Evolutionary conservation across 805 yeast genomes (phyloP).

Genomic region (Scheffersomyces spartinae): DNA sequence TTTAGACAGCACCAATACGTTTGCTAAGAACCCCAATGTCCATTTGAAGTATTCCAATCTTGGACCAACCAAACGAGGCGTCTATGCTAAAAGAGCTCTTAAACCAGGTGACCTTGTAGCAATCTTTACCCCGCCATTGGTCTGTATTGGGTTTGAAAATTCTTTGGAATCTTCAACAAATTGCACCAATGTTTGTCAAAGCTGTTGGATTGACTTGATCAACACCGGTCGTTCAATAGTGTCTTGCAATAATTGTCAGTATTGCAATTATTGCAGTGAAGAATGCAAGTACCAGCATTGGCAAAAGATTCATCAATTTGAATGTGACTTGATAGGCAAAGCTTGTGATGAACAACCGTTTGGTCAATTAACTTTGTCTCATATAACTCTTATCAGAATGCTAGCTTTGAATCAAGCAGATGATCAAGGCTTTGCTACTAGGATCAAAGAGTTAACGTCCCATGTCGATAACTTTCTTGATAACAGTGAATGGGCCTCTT

Average conservation of each 20-base stretch:
- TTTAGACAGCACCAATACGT: too few species aligned
- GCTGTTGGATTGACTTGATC: conserved; percentile 2
- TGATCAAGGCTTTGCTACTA: too few species aligned
- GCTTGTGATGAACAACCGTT: background rate
- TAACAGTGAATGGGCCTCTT: background rate
- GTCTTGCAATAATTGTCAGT: conserved; percentile 3
- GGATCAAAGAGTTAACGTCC: conserved; percentile 1
- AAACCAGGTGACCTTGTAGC: background rate
- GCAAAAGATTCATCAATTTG: conserved; percentile 1
- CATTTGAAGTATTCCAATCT: too few species aligned
- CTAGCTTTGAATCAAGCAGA: too few species aligned
- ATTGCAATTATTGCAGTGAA: conserved; percentile 1
- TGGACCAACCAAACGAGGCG: too few species aligned
- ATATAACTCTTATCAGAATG: background rate
- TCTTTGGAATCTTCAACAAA: conserved; percentile 1
- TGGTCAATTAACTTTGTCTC: background rate
- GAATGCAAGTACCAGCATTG: conserved; percentile 1
- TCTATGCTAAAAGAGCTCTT: background rate
- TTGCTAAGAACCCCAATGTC: too few species aligned
- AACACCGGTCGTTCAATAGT: background rate
- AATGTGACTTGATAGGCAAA: conserved; percentile 1
- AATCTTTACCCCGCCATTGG: background rate
- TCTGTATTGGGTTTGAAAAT: conserved; percentile 1
- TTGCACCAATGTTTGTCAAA: conserved; percentile 3
- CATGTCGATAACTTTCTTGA: conserved; percentile 1